Evolutionary conservation across 2,329 filamentous ascomycete genomes (phyloP), one percentile per base, ranked within the genome.

Genomic region (Diplodia intermedia): DNA sequence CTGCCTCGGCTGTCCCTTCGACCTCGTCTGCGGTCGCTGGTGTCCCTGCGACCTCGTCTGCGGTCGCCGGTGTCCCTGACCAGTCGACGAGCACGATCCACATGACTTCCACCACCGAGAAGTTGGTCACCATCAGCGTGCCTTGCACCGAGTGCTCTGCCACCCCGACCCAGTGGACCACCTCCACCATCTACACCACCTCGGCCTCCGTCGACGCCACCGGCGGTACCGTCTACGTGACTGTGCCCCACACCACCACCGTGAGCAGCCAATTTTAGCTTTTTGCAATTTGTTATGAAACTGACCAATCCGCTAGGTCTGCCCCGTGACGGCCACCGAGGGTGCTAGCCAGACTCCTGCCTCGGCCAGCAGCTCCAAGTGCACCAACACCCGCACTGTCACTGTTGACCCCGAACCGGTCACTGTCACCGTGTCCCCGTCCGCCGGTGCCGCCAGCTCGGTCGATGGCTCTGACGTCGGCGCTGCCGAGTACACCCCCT

Each of bases 251-350:
- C 57, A 63, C 57, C 57, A 68, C 66, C 31, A 68, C 66, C 12
- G 60, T 63, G 36, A 38, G 60, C 20, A 0, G 12, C 43, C 29
- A 29, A 63, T 26, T 18, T 31, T 20, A n/a, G 12, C 8, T 11
- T 4, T 14, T 12, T 20, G 7, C 26, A 33, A 49, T 26, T 50
- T 38, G 26, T 26, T 18, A 4, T 43, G 29, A 36, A 38, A 62
- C 43, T 62, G 57, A 62, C 43, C n/a, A 36, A 18, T 38, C 20
- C 18, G 7, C 18, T 20, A 63, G 60, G 55, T 67, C 33, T 67
- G 66, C 55, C 66, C 66, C n/a, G 66, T 67, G 20, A 67, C 65
- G 29, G 65, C 65, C 49, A 67, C 66, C 4, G 66, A 67, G 54
- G n/a, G 11, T 4, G 18, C 65, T n/a, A n/a, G 26, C 12, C n/a